Base-by-base conservation (phyloP, 2,329 filamentous ascomycete genomes). In the Fusarium continuum region DNA sequence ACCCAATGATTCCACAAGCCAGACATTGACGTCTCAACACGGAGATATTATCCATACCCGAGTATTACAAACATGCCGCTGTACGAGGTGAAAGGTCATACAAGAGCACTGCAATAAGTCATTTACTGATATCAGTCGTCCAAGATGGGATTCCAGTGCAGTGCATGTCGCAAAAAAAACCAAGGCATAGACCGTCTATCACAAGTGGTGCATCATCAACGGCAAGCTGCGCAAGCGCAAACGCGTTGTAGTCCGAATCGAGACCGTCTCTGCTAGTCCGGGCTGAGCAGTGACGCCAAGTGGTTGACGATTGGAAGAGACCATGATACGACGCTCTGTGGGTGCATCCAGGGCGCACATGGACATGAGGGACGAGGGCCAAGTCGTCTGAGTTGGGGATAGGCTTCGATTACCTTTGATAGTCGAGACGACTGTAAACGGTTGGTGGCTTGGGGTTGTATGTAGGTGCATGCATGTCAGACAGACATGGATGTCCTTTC, bases 401-500 rank as follows among this genome's bases (percentile, higher is more conserved):
- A 68, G 65, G 31, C 62, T 29, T 67, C 35, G 51, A 67, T 67
- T 70, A 49, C 56, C 67, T 68, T n/a, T 68, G 67, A 62, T 70
- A 54, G 48, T 60, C 52, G 31, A 66, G 58, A 38, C 52, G 52
- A 55, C 50, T 53, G 47, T 63, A 58, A 55, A 58, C 48, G 62
- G 67, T 68, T 70, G 67, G 65, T 64, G 62, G 53, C 41, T 65
- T 65, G 49, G 25, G 32, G 34, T n/a, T n/a, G n/a, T n/a, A n/a
- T n/a, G n/a, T n/a, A 35, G 16, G 32, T 52, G 40, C 34, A 64
- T 64, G 49, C 49, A 53, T 53, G 62, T 61, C 43, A 65, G 57
- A 50, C 56, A 65, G 47, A 40, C 61, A 65, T 56, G 62, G 61
- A 14, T 65, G 28, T 36, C 26, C 23, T 31, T 55, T 36, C 23